phyloP scores from a whole-genome alignment of 2,329 filamentous ascomycete species.

The Apiospora arundinis region DNA sequence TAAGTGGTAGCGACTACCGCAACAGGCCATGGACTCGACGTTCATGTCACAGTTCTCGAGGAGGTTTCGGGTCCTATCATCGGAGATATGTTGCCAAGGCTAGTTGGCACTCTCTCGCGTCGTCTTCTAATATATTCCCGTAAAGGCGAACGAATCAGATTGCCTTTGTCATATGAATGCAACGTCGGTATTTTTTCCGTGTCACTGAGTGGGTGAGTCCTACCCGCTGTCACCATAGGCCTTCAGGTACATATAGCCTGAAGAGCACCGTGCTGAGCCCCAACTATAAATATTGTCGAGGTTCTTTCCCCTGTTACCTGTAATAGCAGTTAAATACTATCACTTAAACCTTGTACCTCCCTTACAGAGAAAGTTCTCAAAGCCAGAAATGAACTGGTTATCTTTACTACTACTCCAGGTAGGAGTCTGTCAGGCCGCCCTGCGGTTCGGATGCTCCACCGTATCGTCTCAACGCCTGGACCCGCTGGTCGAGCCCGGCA shows the following conservation, averaged over 20 bases:
- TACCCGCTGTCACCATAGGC: not conserved
- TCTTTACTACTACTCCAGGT: conserved; percentile 18
- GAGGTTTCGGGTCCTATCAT: not conserved
- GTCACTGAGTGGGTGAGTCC: not conserved
- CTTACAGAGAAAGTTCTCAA: not conserved
- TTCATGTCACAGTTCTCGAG: too few relatives aligned
- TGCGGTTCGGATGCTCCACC: conserved; percentile 39
- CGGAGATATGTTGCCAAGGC: not conserved
- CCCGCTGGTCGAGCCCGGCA: conserved; percentile 38
- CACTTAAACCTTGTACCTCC: not conserved
- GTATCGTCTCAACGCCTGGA: conserved; percentile 39
- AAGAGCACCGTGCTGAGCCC: not conserved
- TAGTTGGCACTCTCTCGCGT: not conserved
- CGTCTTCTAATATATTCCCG: not conserved
- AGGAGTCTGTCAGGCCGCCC: conserved; percentile 36
- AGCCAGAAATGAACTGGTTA: not conserved
- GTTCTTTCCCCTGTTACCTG: too few relatives aligned
- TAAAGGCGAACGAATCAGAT: not conserved
- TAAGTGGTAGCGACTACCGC: too few relatives aligned
- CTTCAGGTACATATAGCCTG: not conserved
- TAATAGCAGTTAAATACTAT: not conserved
- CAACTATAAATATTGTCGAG: too few relatives aligned
- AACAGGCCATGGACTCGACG: too few relatives aligned
- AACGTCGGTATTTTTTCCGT: not conserved
- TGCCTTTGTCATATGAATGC: not conserved